A percentile compares a stretch with the other conserved stretches of the same genome.
phyloP scores from a whole-genome alignment of 192 early-diverging fungal species.

The Coemansia sp. region DNA sequence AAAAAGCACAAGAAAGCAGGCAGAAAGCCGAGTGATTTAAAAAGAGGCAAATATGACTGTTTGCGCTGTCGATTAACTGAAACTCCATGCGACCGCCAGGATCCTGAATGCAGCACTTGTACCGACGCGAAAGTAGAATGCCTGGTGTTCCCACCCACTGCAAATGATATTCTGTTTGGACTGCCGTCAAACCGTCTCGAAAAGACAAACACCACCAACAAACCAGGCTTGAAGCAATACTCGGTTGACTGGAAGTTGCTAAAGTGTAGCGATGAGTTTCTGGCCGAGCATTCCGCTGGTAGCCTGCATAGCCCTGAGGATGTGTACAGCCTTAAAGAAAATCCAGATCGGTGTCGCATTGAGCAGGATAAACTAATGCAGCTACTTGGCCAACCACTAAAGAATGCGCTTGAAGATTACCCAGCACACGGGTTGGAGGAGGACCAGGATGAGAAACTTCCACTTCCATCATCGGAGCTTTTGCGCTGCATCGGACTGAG shows the following conservation, averaged over 20 bases:
- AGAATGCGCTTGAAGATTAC: background rate
- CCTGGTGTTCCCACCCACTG: slow-evolving; percentile 1
- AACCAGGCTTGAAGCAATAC: background rate
- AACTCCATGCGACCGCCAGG: slow-evolving; percentile 9
- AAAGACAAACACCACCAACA: background rate
- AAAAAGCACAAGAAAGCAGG: no score
- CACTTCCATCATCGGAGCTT: slow-evolving; percentile 50
- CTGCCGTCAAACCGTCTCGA: background rate
- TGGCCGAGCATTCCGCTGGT: slow-evolving; percentile 10
- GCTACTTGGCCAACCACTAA: background rate
- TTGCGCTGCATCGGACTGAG: slow-evolving; percentile 32
- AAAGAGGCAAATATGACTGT: background rate
- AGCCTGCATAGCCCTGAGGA: slow-evolving; percentile 15
- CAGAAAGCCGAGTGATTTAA: background rate
- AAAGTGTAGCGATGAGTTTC: slow-evolving; percentile 24
- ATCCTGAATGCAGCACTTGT: slow-evolving; percentile 17
- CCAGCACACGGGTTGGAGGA: slow-evolving; percentile 7
- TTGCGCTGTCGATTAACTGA: slow-evolving; percentile 37
- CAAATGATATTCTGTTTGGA: slow-evolving; percentile 27
- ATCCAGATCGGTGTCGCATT: slow-evolving; percentile 7
- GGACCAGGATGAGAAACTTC: slow-evolving; percentile 7
- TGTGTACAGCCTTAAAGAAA: slow-evolving; percentile 8
- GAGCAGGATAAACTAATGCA: background rate
- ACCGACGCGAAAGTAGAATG: slow-evolving; percentile 13
- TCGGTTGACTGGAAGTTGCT: slow-evolving; percentile 11